Conservation (phyloP, 2,329 filamentous ascomycete species). For the Penicillium sp. region DNA sequence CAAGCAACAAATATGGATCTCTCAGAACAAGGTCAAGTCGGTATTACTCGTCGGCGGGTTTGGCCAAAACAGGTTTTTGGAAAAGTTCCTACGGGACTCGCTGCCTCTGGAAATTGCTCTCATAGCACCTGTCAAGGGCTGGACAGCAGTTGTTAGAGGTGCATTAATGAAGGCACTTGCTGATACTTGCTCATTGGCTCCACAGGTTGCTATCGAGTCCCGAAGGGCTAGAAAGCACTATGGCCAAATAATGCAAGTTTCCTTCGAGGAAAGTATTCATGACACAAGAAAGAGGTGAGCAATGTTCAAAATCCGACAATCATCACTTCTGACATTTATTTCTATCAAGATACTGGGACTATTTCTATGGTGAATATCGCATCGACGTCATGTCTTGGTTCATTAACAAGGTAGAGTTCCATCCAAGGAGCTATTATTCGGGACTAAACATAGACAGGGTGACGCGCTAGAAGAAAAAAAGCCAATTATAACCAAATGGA, state of each 20-base stretch:
- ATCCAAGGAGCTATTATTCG: neutral
- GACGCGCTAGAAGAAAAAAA: conserved; percentile 15
- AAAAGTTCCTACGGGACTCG: conserved; percentile 15
- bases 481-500: conserved; percentile 7
- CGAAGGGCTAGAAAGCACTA: conserved; percentile 26
- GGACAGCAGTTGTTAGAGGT: conserved; percentile 28
- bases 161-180: conserved; percentile 18
- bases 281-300: neutral
- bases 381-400: neutral
- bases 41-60: conserved; percentile 33
- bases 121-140: conserved; percentile 24
- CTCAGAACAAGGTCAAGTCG: conserved; percentile 51
- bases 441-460: neutral
- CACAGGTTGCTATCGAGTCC: conserved; percentile 16
- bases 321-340: too few relatives aligned
- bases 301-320: too few relatives aligned
- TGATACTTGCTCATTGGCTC: conserved; percentile 6
- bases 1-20: conserved; percentile 45
- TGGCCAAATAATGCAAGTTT: too few relatives aligned
- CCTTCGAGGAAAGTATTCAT: too few relatives aligned
- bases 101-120: conserved; percentile 18
- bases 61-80: conserved; percentile 28
- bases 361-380: neutral
- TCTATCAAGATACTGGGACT: neutral
- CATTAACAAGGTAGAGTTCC: neutral